Conservation (phyloP, 1,284 basidiomycete species). For the Cystobasidium slooffiae region DNA sequence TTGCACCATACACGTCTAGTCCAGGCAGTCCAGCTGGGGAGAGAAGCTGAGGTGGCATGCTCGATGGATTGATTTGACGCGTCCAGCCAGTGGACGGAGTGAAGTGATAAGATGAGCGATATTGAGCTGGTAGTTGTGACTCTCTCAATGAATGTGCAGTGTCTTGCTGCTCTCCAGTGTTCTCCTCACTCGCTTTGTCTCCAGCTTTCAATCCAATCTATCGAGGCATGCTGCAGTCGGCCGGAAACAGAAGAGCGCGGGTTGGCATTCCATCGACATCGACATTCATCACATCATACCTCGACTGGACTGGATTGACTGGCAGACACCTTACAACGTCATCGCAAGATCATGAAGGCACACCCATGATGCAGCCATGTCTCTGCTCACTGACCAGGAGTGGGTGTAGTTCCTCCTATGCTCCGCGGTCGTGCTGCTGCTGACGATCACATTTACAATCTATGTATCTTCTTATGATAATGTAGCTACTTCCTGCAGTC, state of each 20-base stretch:
- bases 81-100: slow-evolving; percentile 16
- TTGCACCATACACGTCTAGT: slow-evolving; percentile 4
- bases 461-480: not conserved
- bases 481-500: slow-evolving; percentile 44
- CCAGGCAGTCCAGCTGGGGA: slow-evolving; percentile 41
- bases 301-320: slow-evolving; percentile 1
- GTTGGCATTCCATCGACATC: not conserved
- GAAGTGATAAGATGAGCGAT: not conserved
- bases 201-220: slow-evolving; percentile 18
- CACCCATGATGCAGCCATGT: slow-evolving; percentile 28
- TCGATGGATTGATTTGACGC: slow-evolving; percentile 14
- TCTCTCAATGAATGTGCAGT: not conserved
- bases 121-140: not conserved
- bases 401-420: not conserved
- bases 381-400: slow-evolving; percentile 42
- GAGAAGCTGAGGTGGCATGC: slow-evolving; percentile 35
- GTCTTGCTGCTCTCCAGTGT: not conserved
- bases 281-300: not conserved
- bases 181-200: not conserved
- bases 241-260: slow-evolving; percentile 3
- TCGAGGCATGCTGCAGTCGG: slow-evolving; percentile 32
- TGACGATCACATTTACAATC: slow-evolving; percentile 2
- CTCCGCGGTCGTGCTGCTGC: not conserved
- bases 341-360: not conserved
- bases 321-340: not conserved